Conservation (phyloP, 1,139 yeast species). For the Nakaseomyces uthaithaninus region DNA sequence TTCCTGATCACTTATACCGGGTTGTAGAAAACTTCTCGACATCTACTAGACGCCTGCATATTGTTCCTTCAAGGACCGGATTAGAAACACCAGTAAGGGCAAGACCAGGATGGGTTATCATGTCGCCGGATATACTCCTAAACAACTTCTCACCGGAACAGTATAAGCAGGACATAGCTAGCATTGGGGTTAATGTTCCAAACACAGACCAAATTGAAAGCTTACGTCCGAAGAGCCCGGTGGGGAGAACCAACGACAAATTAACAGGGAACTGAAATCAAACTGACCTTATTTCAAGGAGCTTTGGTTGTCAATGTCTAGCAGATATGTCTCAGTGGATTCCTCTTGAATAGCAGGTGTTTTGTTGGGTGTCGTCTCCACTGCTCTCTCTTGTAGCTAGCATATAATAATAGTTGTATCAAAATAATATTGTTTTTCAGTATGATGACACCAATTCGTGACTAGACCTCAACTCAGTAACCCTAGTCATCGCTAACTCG, state of each 20-base stretch:
- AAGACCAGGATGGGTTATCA: slow-evolving; percentile 85
- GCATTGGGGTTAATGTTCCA: slow-evolving; percentile 48
- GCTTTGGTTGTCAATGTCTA: too few species aligned
- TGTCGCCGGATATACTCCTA: slow-evolving; percentile 73
- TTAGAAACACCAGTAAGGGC: slow-evolving; percentile 53
- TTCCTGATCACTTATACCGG: slow-evolving; percentile 69
- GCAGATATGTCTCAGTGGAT: too few species aligned
- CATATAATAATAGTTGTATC: too few species aligned
- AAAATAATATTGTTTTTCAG: too few species aligned
- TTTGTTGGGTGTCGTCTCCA: too few species aligned
- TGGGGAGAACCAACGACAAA: slow-evolving; percentile 25
- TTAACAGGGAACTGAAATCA: too few species aligned
- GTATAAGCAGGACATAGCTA: slow-evolving; percentile 39
- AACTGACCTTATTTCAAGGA: too few species aligned
- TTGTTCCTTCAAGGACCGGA: slow-evolving; percentile 66
- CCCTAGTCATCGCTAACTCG: background rate
- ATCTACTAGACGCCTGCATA: slow-evolving; percentile 73
- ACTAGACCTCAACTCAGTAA: background rate
- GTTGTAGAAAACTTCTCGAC: slow-evolving; percentile 88
- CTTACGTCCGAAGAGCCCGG: slow-evolving; percentile 78
- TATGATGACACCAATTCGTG: background rate
- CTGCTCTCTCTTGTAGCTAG: background rate
- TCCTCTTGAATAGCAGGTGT: too few species aligned
- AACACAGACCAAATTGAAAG: slow-evolving; percentile 65
- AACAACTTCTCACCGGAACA: slow-evolving; percentile 54